Evolutionary conservation across 2,329 filamentous ascomycete genomes (phyloP).

Genomic region (Pseudopithomyces maydicus): DNA sequence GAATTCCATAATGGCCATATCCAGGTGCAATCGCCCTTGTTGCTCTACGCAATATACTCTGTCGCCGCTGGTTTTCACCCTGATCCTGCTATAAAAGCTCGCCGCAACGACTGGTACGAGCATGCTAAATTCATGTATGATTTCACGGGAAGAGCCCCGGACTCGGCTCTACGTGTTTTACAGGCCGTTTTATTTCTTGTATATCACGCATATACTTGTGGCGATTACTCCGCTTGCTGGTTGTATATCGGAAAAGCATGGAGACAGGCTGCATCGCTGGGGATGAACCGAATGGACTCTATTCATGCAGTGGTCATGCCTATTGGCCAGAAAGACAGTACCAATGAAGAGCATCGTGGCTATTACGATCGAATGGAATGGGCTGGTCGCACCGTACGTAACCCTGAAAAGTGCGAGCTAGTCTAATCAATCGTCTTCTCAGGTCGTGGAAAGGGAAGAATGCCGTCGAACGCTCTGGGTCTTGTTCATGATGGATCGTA

Average conservation of each 20-base stretch:
- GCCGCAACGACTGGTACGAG: conserved; percentile 32
- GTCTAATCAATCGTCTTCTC: background rate
- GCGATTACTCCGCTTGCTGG: conserved; percentile 37
- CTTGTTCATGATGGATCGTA: conserved; percentile 37
- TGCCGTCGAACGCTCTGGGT: conserved; percentile 35
- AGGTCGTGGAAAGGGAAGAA: conserved; percentile 32
- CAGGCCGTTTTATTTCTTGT: conserved; percentile 33
- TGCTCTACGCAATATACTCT: conserved; percentile 34
- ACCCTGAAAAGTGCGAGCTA: background rate
- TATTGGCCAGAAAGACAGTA: background rate
- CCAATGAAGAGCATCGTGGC: background rate
- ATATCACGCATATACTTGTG: conserved; percentile 26
- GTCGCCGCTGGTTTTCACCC: conserved; percentile 29
- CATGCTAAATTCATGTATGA: conserved; percentile 37
- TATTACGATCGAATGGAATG: conserved; percentile 5
- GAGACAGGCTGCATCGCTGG: conserved; percentile 35
- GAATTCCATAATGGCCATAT: conserved; percentile 19
- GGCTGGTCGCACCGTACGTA: conserved; percentile 7
- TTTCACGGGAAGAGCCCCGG: conserved; percentile 21
- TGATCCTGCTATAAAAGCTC: conserved; percentile 22
- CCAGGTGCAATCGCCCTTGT: conserved; percentile 22
- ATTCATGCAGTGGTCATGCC: conserved; percentile 4
- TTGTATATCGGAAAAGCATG: conserved; percentile 39
- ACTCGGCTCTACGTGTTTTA: conserved; percentile 27
- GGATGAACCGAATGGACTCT: conserved; percentile 36